Base-by-base conservation (phyloP, 805 yeast genomes). In the Schizosaccharomyces japonicus region DNA sequence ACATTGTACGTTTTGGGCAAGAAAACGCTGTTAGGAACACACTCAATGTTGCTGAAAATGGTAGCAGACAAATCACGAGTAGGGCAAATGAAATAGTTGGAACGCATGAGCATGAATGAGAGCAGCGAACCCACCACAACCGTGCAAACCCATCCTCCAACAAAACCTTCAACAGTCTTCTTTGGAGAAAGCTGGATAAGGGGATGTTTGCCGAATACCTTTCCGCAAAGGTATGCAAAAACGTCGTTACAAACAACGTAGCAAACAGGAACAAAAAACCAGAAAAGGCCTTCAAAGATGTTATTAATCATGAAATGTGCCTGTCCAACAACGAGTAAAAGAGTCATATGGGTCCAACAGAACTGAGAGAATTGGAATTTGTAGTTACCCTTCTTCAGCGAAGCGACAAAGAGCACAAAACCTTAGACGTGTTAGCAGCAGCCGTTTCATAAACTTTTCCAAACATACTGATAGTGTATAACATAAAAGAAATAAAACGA, bases 141-240 rank as follows among this genome's bases (percentile, higher is more conserved):
- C 7, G 98, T 90, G 58, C 90, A 87, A 45, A 83, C 63, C 98
- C 98, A 90, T 15, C 96, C 98, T 47, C 98, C 98, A 46, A 87
- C 65, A 57, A 90, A 90, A 2, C 98, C 98, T 65, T 90, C 98
- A 32, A 87, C 84, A 2, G 98, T 90, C 65, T 90, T 90, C 63
- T 90, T 90, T 49, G 98, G 98, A 10, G 95, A 82, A 52, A 90
- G 83, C 47, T 80, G 83, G 55, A 90, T 82, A 57, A 90, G 72
- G 58, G 82, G 94, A 33, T 95, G 87, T 52, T 70, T 74, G 49
- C 98, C 98, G 64, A 90, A 83, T 1, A 96, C 81, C 54, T 90
- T 90, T 44, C 98, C 98, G 65, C 96, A 90, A 45, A 90, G 67
- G 60, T 90, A 90, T 25, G 98, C 98, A 69, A 83, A 85, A 48